Evolutionary conservation across 768 basidiomycete genomes (phyloP).

Genomic region (Tylopilus plumbeoviolaceoides): DNA sequence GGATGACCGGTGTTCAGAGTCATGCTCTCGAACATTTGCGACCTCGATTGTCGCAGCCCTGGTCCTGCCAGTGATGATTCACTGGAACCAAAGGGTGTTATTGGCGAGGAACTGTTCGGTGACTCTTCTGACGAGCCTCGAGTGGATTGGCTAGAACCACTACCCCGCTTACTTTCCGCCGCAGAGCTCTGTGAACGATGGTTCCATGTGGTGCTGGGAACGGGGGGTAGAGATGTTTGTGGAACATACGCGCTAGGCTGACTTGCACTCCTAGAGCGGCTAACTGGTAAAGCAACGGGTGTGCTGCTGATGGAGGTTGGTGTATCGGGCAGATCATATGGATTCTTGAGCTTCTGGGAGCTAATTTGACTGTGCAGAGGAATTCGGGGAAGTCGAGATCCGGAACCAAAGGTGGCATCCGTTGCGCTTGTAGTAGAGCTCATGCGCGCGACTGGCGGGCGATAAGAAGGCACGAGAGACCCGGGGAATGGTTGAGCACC

Average conservation of each 20-base stretch:
- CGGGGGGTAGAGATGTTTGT: slow-evolving; percentile 46
- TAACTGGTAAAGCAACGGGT: slow-evolving; percentile 33
- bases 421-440: slow-evolving; percentile 43
- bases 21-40: slow-evolving; percentile 48
- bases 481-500: slow-evolving; percentile 35
- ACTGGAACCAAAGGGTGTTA: slow-evolving; percentile 88
- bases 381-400: slow-evolving; percentile 38
- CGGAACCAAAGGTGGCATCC: slow-evolving; percentile 33
- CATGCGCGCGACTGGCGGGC: slow-evolving; percentile 46
- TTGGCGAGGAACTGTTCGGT: slow-evolving; percentile 79
- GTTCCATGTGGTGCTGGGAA: slow-evolving; percentile 49
- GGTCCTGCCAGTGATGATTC: slow-evolving; percentile 70
- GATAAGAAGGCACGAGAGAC: slow-evolving; percentile 26
- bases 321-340: slow-evolving; percentile 46
- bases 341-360: slow-evolving; percentile 52
- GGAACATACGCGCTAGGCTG: slow-evolving; percentile 71
- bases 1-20: slow-evolving; percentile 28
- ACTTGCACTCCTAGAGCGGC: slow-evolving; percentile 73
- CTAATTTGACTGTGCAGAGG: slow-evolving; percentile 66
- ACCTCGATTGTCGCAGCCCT: slow-evolving; percentile 50
- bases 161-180: slow-evolving; percentile 64
- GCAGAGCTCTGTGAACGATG: slow-evolving; percentile 40
- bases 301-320: slow-evolving; percentile 31
- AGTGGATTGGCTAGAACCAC: slow-evolving; percentile 81
- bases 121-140: slow-evolving; percentile 77